Base-by-base conservation (phyloP, 495 filamentous ascomycete species). In the Zalerion maritima region DNA sequence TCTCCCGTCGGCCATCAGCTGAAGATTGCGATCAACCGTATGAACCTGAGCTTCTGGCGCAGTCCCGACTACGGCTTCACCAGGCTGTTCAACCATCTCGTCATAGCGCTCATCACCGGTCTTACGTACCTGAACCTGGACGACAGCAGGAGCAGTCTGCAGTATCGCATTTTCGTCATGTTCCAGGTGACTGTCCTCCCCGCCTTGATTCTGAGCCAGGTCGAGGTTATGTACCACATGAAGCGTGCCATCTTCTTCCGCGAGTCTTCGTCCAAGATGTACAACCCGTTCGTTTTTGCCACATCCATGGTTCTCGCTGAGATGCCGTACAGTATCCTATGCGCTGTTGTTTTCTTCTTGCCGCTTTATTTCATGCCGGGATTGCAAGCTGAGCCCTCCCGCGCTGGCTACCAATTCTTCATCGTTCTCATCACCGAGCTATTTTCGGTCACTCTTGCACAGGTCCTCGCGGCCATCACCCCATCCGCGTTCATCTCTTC, bases 341-440 rank as follows among this genome's bases (percentile, higher is more conserved):
- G 78, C 47, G 73, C 78, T 5, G 67, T 81, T 11, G 51, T 49
- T 34, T 87, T 85, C 60, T 87, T 73, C 57, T 40, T 85, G 3
- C 76, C 75, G 0, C 50, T 85, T 6, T 84, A 82, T 57, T 84
- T 73, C 52, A 75, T 81, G 37, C 71, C 72, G 1, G 73, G 73
- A 1, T 61, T 81, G 41, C 63, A 68, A 24, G 29, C 49, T 6
- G 61, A 54, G 2, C 39, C 69, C 1, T 52, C 47, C 9, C 68
- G 81, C 4, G 73, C 81, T 0, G 82, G 81, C 0, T 85, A 83
- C 49, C 78, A 83, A 41, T 85, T 86, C 60, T 54, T 86, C 52
- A 81, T 89, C 52, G 58, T 87, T 25, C 59, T 85, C 6, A 67
- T 84, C 46, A 79, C 72, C 2, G 78, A 85, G 41, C 43, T 83